Base-by-base conservation (phyloP, 225 moss, liverwort and hornwort species). In the Marchantia paleacea region DNA sequence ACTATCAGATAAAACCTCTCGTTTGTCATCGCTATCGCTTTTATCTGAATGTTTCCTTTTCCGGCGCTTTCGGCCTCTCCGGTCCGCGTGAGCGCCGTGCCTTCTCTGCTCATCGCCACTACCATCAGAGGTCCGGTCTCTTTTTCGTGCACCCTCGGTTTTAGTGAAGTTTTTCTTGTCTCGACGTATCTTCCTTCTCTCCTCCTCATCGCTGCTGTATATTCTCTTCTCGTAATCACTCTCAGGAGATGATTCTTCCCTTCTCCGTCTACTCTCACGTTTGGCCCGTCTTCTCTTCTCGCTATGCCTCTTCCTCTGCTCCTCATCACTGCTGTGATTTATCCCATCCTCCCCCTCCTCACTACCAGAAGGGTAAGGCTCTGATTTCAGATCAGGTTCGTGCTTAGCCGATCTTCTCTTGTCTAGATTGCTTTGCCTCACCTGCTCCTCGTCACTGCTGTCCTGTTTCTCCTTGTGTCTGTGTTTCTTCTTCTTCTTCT, bases 401-500 rank as follows among this genome's bases (percentile, higher is more conserved):
- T 55, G 54, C 14, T 74, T 53, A 15, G 7, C 26, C 18, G 55
- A 29, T 39, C 39, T 76, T 53, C n/a, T 58, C 60, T 30, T 68
- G 3, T 55, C 14, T 24, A 30, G 28, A 75, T 12, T 67, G 14
- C 71, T 69, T 10, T 75, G 61, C 13, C 20, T 68, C n/a, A 26
- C 18, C 12, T 54, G 75, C 51, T 72, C 69, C 63, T 74, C 64
- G 68, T 72, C 65, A 19, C 55, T 77, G 25, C 55, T 65, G 64
- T 39, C 26, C 64, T 57, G 51, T 57, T 66, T 82, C 68, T 77
- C 73, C 39, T 54, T 75, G 14, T 47, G 39, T 18, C 16, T 25
- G 68, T 77, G 22, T 66, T 82, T 87, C 14, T 77, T 77, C 78
- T 84, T 92, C 77, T 74, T 85, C 73, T 90, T 92, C 80, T 84